Evolutionary conservation across 179 eudicot species (phyloP), one percentile per base, ranked within the genome.

Genomic region (Silene noctiflora): DNA sequence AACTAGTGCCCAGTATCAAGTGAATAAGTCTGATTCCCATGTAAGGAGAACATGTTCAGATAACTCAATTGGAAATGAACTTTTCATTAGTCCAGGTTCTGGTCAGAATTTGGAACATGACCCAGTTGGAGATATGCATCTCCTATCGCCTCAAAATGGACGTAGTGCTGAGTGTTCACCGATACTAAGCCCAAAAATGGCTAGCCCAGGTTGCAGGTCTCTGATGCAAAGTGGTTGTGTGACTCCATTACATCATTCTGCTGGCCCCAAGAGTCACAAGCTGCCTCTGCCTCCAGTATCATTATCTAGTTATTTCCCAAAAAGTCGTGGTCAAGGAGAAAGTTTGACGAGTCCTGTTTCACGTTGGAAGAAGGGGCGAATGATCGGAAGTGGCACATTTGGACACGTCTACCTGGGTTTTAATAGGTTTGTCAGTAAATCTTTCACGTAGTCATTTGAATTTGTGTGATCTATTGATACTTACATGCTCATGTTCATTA

Each of bases 331-430:
- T 75, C 86, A 94, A 72, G 86, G 87, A 22, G 98, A 91, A 63
- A 91, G 83, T 84, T 91, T 88, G 35, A 76, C 86, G 22, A 91
- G 92, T 82, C 96, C 89, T 27, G 89, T 89, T 51, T 88, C 94
- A 5, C 86, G 94, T 58, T 94, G 98, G 98, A 94, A 90, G 76
- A 94, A 90, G 67, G 98, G 98, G 53, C 89, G 86, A 78, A 79
- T 94, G 84, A 87, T 94, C 27, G 98, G 98, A 62, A 85, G 98
- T 75, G 98, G 98, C 79, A 89, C 96, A 71, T 94, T 94, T 85
- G 98, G 98, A 64, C 97, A 94, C 79, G 98, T 94, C 39, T 94
- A 91, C 80, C 90, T 87, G 78, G 98, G 98, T 55, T 94, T 94
- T 76, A 92, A 94, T 80, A 92, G 96, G 98, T 94, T n/a, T 78